phyloP scores from a whole-genome alignment of 192 early-diverging fungal species.

The Ambispora gerdemannii region DNA sequence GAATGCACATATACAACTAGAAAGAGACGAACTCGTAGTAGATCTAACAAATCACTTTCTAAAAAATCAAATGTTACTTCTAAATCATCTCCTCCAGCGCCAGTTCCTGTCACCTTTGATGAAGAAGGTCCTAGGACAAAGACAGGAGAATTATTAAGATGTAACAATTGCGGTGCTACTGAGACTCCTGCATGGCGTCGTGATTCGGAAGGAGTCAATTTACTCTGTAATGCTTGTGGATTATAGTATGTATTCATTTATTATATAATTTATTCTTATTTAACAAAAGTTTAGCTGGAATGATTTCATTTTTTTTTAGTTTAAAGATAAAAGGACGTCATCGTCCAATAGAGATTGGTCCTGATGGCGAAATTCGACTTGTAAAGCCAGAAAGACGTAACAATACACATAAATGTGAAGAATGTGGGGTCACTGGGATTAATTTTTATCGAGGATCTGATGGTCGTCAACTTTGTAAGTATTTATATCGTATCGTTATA shows the following conservation, averaged over 20 bases:
- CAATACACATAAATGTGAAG: neutral
- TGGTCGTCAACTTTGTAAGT: neutral
- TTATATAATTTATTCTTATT: neutral
- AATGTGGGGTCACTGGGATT: neutral
- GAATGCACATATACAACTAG: neutral
- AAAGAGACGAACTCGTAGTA: neutral
- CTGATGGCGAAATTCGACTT: constrained; percentile 3
- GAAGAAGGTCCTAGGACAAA: neutral
- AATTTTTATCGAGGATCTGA: neutral
- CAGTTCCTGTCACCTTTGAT: neutral
- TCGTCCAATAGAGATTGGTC: neutral
- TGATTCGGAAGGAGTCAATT: neutral
- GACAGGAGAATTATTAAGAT: neutral
- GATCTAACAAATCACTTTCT: neutral
- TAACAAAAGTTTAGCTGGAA: neutral
- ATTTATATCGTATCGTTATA: neutral
- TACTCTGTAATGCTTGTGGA: constrained; percentile 13
- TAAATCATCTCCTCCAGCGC: neutral
- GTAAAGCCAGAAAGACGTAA: neutral
- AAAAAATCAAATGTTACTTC: neutral
- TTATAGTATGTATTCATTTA: neutral
- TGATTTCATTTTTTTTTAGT: neutral
- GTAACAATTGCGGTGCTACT: neutral
- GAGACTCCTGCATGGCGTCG: constrained; percentile 6
- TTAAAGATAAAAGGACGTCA: constrained; percentile 8